Evolutionary conservation across 2,329 filamentous ascomycete genomes (phyloP), one percentile per base, ranked within the genome.

Genomic region (Cytospora schulzeri): DNA sequence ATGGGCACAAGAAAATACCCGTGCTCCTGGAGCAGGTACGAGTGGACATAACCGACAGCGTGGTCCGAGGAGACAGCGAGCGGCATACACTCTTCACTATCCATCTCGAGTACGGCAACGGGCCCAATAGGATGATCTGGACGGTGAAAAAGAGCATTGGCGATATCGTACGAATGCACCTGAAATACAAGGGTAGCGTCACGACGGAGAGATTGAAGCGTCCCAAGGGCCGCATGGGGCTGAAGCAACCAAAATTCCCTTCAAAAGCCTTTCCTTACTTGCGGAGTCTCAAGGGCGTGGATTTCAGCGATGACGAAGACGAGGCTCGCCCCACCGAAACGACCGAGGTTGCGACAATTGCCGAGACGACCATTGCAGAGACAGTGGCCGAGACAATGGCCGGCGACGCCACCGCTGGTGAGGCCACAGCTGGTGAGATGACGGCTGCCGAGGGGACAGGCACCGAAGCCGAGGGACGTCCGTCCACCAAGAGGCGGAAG

Each of bases 121-220:
- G 95, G 0, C 87, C 95, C 63, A 97, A 94, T 62, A 86, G 95
- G 64, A 98, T 99, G 96, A 92, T 91, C 73, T 99, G 95, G 95
- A 89, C 91, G 22, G 91, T 99, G 65, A 88, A 92, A 71, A 86
- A 95, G 61, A 93, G 92, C 12, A 85, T 98, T 48, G 85, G 88
- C 70, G 95, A 99, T 74, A 97, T 99, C 70, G 87, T 92, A 70
- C 96, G 97, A 71, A 81, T 99, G 41, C 95, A 99, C 77, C 82
- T 93, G 72, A 93, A 96, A 71, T 99, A 98, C 83, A 96, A 95
- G 74, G 82, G 96, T 61, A 90, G 93, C 65, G 86, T 91, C 65
- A 88, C 90, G 66, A 93, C 92, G 66, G 91, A 96, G 69, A 92
- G 91, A 22, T 29, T 66, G 70, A 81, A 90, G 60, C 85, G 84